These are phyloP conservation scores for Aspergillus uvarum DNA, from an alignment of 2,329 filamentous ascomycete species.

Conservation along the genomic window DNA sequence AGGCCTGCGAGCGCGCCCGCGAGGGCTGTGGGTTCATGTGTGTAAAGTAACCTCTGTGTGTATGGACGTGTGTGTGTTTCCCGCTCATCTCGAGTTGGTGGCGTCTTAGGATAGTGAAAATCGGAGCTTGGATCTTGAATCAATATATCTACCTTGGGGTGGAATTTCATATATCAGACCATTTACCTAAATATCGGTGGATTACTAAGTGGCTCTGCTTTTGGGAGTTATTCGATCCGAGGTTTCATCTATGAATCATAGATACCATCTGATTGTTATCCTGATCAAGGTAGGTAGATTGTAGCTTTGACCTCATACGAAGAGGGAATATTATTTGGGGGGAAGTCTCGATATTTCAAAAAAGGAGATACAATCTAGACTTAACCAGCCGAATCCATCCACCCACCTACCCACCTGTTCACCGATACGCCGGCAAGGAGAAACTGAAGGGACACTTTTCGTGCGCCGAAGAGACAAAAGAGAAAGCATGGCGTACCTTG, in stretches of 20 bases:
- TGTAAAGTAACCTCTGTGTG: conserved; percentile 50
- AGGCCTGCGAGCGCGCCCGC: conserved; percentile 57
- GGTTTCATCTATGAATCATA: no score
- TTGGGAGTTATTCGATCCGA: no score
- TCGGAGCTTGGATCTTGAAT: no score
- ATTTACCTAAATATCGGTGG: no score
- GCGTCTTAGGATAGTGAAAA: no score
- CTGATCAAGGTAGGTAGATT: no score
- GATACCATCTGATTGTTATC: no score
- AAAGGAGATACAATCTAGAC: not conserved
- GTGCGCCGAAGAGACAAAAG: not conserved
- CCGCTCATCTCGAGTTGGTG: no score
- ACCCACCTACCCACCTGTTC: not conserved
- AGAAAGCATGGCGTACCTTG: no score
- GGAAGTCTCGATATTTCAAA: not conserved
- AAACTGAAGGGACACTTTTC: not conserved
- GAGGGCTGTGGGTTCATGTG: conserved; percentile 60
- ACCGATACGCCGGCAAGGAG: not conserved
- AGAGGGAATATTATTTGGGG: not conserved
- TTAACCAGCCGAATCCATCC: not conserved
- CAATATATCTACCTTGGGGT: not conserved
- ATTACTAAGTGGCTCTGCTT: no score
- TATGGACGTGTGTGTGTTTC: not conserved
- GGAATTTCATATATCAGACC: not conserved
- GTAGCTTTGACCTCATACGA: not conserved